Base-by-base conservation (phyloP, 257 asterid species). In the Ophiorrhiza pumila region DNA sequence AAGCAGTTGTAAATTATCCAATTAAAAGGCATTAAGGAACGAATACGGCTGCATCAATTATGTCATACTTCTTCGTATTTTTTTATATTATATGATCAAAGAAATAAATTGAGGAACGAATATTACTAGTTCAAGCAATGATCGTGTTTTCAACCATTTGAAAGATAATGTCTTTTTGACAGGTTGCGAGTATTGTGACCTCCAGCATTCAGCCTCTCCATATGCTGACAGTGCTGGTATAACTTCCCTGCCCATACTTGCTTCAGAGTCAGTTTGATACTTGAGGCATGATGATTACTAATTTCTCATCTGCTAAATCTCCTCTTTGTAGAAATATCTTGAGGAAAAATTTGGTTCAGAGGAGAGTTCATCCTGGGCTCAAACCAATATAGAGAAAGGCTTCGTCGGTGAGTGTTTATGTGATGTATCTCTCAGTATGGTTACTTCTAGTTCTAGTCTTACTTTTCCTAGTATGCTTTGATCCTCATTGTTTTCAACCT, bases 191-290 rank as follows among this genome's bases (percentile, higher is more conserved):
- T 70, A 81, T 91, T 46, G 88, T 91, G 61, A 69, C 88, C 45
- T 89, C 96, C 29, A 88, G 90, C 71, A 86, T 89, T 49, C 96
- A 91, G 76, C 96, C 97, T 71, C 91, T 91, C 39, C 96, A 84
- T 82, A 91, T 88, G 95, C 20, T 83, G 76, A 61, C 90, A 8
- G 41, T 86, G 71, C 81, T 84, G 88, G 97, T 91, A 73, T 72
- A 83, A 73, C 61, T 67, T 58, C 63, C n/a, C 56, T 50, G 42
- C 59, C 34, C 47, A 47, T 39, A 20, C 41, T 59, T 65, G 56
- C 39, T 41, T 31, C 41, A 4, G 15, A 20, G 31, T 18, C 5
- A 58, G 27, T 12, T 71, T 22, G 23, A 71, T 43, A 66, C 37
- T 37, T 63, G 56, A 71, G 47, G 27, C 49, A 67, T 53, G n/a